These are phyloP conservation scores for Colletotrichum kahawae DNA, from an alignment of 2,329 filamentous ascomycete species.

Conservation along the genomic window DNA sequence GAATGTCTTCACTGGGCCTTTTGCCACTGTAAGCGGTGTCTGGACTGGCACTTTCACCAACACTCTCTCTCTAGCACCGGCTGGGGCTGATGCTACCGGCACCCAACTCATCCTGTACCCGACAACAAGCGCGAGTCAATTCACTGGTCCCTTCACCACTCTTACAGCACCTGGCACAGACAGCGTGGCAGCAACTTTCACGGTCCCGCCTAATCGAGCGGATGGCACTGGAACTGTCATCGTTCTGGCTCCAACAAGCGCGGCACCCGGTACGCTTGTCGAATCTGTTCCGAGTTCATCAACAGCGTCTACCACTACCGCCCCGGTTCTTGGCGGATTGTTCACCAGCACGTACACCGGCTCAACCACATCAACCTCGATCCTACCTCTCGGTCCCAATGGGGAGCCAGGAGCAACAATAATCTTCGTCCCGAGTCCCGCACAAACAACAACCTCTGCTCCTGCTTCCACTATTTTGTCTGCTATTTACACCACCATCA, in stretches of 20 bases:
- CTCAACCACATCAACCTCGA: neutral
- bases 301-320: neutral
- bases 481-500: neutral
- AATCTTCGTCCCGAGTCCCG: neutral
- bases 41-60: neutral
- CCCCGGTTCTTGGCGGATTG: neutral
- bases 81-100: neutral
- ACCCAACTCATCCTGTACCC: neutral
- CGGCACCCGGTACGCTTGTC: neutral
- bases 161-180: neutral
- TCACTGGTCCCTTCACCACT: neutral
- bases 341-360: neutral
- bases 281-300: neutral
- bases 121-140: neutral
- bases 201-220: neutral
- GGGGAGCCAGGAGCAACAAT: neutral
- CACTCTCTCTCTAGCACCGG: accelerated
- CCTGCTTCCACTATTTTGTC: too few species aligned
- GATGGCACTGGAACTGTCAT: neutral
- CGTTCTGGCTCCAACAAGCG: neutral
- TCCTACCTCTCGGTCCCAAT: neutral
- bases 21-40: neutral
- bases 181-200: neutral
- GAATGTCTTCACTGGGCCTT: neutral
- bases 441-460: neutral